These are phyloP conservation scores for Leucocoprinus leucothites DNA, from an alignment of 768 basidiomycete genomes.

Conservation along the genomic window DNA sequence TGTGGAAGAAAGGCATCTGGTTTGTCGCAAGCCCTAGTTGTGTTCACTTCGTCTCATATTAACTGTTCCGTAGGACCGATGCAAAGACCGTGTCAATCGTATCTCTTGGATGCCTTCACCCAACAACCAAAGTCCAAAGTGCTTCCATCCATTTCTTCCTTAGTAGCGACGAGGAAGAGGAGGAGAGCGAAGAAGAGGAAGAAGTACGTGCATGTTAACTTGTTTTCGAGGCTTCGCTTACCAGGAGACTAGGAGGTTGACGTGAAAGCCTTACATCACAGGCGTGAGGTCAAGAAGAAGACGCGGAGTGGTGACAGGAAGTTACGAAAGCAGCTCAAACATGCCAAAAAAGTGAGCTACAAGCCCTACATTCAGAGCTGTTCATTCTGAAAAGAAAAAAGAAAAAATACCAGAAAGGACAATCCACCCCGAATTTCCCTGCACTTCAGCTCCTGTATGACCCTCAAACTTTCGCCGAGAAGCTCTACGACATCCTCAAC, in stretches of 20 bases:
- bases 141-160: constrained; percentile 96
- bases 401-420: constrained; percentile 30
- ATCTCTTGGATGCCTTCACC: constrained; percentile 90
- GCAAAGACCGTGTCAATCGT: constrained; percentile 91
- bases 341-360: constrained; percentile 63
- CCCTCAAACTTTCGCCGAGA: constrained; percentile 94
- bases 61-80: constrained; percentile 59
- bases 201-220: constrained; percentile 33
- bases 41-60: neutral
- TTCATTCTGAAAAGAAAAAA: constrained; percentile 15
- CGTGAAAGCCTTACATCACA: constrained; percentile 75
- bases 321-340: constrained; percentile 67
- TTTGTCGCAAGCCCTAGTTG: constrained; percentile 23
- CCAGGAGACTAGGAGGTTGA: constrained; percentile 49
- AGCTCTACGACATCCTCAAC: constrained; percentile 81
- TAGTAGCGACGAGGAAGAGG: constrained; percentile 76
- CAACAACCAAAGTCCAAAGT: constrained; percentile 89
- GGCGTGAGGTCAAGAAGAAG: constrained; percentile 92
- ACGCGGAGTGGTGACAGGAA: constrained; percentile 80
- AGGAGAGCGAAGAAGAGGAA: constrained; percentile 73
- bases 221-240: neutral
- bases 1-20: constrained; percentile 95
- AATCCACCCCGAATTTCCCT: constrained; percentile 70
- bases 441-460: constrained; percentile 92
- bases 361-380: neutral